A percentile compares a stretch with the other conserved stretches of the same genome.
Conservation (phyloP, 352 stramenopile genomes). For the Phytophthora agathidicida region DNA sequence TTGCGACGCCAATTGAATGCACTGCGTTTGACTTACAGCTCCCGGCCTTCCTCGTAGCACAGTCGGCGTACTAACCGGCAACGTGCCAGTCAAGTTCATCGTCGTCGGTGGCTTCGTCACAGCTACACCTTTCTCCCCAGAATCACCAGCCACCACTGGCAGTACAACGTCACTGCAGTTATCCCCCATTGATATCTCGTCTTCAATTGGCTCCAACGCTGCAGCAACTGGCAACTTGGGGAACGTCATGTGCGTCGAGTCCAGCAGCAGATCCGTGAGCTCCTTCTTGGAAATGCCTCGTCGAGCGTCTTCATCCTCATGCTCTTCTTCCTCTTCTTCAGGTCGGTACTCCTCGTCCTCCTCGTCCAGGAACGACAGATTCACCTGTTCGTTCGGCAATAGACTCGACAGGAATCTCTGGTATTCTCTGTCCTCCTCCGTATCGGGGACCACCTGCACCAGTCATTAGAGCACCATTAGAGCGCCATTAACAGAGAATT, state of each 20-base stretch:
- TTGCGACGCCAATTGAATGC: conserved; percentile 82
- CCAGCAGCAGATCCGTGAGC: conserved; percentile 79
- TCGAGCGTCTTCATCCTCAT: conserved; percentile 60
- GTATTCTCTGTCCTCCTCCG: conserved; percentile 70
- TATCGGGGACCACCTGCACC: conserved; percentile 32
- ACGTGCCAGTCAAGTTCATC: conserved; percentile 7
- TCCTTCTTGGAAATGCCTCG: conserved; percentile 81
- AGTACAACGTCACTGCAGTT: not conserved
- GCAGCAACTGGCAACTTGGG: conserved; percentile 17
- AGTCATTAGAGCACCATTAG: conserved; percentile 24
- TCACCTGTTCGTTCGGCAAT: conserved; percentile 70
- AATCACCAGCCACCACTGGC: not conserved
- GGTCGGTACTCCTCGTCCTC: conserved; percentile 85
- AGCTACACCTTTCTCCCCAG: not conserved
- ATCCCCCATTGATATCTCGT: conserved; percentile 1
- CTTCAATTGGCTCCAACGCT: conserved; percentile 5
- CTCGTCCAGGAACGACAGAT: conserved; percentile 85
- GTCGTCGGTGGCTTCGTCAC: not conserved
- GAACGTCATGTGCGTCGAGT: conserved; percentile 76
- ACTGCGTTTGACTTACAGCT: conserved; percentile 67
- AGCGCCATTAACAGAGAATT: no score
- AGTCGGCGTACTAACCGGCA: conserved; percentile 4
- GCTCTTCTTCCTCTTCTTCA: conserved; percentile 74
- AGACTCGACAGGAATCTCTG: conserved; percentile 85
- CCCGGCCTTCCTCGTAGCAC: conserved; percentile 24